Conservation (phyloP, 768 basidiomycete species). For the Termitomyces sp. region DNA sequence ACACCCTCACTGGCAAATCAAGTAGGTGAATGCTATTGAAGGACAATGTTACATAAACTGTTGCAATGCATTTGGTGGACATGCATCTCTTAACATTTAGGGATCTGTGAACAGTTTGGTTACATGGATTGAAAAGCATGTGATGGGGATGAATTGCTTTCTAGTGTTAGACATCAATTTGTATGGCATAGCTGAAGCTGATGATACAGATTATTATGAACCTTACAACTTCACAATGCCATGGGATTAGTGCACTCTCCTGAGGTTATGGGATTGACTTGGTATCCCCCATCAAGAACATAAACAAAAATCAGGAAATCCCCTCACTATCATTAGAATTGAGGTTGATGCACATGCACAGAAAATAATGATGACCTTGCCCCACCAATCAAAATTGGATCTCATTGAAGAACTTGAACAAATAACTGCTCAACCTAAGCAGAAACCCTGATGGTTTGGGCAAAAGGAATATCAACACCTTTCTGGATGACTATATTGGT, state of each 20-base stretch:
- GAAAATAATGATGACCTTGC: no score
- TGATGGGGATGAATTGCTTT: conserved; percentile 10
- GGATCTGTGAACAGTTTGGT: conserved; percentile 18
- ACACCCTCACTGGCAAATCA: background rate
- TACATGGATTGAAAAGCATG: conserved; percentile 10
- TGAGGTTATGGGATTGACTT: conserved; percentile 31
- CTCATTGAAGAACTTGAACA: no score
- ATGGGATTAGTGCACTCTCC: background rate
- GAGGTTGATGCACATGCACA: conserved; percentile 16
- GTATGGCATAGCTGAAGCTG: conserved; percentile 20
- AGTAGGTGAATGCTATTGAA: background rate
- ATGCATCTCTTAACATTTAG: conserved; percentile 21
- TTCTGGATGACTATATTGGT: conserved; percentile 38
- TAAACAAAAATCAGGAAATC: conserved; percentile 34
- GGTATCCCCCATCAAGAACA: conserved; percentile 10
- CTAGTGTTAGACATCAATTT: conserved; percentile 31
- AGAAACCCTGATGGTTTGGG: background rate
- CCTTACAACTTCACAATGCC: conserved; percentile 20
- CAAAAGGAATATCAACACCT: conserved; percentile 21
- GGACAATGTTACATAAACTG: conserved; percentile 29
- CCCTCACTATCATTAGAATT: conserved; percentile 37
- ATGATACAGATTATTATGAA: conserved; percentile 23
- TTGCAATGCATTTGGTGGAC: background rate
- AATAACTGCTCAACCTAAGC: conserved; percentile 22
- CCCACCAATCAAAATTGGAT: no score